Conservation (phyloP, 176 grass and related monocot species). For the Poa annua region DNA sequence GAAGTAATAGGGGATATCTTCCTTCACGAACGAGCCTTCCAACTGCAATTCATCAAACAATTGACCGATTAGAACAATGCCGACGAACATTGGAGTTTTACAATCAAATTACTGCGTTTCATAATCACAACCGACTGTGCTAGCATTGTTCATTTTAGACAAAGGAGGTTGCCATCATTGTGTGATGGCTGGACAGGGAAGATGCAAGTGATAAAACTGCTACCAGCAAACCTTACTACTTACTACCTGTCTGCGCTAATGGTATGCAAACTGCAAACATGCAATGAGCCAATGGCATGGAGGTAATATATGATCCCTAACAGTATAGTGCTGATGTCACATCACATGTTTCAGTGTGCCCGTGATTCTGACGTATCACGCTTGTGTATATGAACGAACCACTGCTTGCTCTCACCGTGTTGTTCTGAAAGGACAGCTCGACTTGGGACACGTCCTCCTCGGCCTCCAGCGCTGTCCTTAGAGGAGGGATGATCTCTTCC, state of each 20-base stretch:
- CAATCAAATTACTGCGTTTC: neutral
- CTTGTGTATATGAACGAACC: neutral
- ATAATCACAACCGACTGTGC: neutral
- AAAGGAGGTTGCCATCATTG: neutral
- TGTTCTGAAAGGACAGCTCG: slow-evolving; percentile 78
- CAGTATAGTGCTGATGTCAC: neutral
- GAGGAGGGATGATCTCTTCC: slow-evolving; percentile 85
- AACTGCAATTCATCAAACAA: slow-evolving; percentile 56
- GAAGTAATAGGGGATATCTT: slow-evolving; percentile 73
- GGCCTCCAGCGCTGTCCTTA: slow-evolving; percentile 61
- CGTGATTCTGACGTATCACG: neutral
- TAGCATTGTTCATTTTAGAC: neutral
- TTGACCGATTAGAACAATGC: neutral
- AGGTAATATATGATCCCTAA: neutral
- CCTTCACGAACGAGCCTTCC: slow-evolving; percentile 82
- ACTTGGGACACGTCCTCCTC: slow-evolving; percentile 81
- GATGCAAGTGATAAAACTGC: neutral
- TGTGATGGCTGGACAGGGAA: neutral
- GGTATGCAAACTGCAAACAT: neutral
- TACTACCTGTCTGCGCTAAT: neutral
- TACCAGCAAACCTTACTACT: neutral
- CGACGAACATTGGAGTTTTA: neutral
- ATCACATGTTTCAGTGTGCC: neutral
- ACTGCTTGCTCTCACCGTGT: slow-evolving; percentile 64
- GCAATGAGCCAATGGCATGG: neutral